These are phyloP conservation scores for Datura wrightii DNA, from an alignment of 257 asterid species.

Conservation along the genomic window DNA sequence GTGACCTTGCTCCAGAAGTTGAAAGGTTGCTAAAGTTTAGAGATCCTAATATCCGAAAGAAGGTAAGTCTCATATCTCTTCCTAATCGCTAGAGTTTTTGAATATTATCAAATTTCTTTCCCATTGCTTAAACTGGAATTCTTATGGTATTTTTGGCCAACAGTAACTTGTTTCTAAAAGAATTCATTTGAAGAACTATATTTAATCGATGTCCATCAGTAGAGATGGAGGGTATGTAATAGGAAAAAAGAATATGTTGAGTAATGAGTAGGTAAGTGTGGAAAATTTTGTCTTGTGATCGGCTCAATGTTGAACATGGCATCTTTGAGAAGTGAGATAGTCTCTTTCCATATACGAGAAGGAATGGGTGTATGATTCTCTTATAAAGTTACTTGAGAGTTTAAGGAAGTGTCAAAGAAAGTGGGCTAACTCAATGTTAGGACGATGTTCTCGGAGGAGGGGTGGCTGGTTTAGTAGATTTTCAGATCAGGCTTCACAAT, in stretches of 20 bases:
- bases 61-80: conserved; percentile 56
- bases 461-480: conserved; percentile 7
- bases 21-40: conserved; percentile 92
- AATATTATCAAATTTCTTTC: neutral
- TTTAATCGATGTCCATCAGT: neutral
- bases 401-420: conserved; percentile 18
- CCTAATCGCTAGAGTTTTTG: conserved; percentile 18
- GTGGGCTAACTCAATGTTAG: neutral
- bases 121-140: neutral
- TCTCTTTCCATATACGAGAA: neutral
- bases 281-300: conserved; percentile 12
- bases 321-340: conserved; percentile 16
- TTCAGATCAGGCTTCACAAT: neutral
- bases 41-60: conserved; percentile 97
- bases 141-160: neutral
- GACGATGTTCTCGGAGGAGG: neutral
- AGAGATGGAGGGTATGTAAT: neutral
- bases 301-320: neutral
- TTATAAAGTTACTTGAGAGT: neutral
- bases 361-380: conserved; percentile 11
- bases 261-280: conserved; percentile 14
- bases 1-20: conserved; percentile 99
- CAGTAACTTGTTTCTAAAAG: conserved; percentile 16
- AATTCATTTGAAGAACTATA: neutral
- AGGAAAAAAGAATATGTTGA: neutral